phyloP scores from a whole-genome alignment of 2,329 filamentous ascomycete species.

The Lasiodiplodia sp. region DNA sequence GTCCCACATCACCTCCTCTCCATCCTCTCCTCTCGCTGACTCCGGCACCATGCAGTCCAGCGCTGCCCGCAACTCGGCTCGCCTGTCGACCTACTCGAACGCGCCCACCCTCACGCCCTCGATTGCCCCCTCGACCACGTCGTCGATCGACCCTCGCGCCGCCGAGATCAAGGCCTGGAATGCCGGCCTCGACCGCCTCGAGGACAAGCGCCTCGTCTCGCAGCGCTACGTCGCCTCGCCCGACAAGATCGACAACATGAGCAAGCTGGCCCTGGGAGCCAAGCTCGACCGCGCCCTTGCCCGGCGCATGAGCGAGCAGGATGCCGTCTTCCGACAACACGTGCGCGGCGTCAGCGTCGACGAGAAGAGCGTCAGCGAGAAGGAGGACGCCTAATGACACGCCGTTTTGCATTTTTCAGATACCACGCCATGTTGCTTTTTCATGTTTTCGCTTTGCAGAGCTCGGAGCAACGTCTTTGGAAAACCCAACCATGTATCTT shows the following conservation, averaged over 20 bases:
- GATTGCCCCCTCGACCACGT: conserved; percentile 52
- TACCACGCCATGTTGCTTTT: conserved; percentile 25
- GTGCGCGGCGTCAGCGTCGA: conserved; percentile 24
- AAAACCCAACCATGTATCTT: conserved; percentile 22
- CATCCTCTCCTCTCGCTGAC: conserved; percentile 21
- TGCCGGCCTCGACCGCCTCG: conserved; percentile 82
- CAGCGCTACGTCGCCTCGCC: conserved; percentile 82
- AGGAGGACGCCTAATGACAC: conserved; percentile 28
- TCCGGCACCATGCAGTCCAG: conserved; percentile 32
- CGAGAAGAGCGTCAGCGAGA: conserved; percentile 30
- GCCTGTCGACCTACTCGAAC: conserved; percentile 60
- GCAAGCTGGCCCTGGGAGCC: conserved; percentile 85
- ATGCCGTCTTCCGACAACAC: conserved; percentile 73
- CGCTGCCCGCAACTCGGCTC: conserved; percentile 48
- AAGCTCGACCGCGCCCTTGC: conserved; percentile 89
- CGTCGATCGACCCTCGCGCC: conserved; percentile 56
- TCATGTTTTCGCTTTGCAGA: conserved; percentile 17
- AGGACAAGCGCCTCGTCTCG: conserved; percentile 82
- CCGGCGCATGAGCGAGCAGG: conserved; percentile 85
- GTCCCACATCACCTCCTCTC: conserved; percentile 36
- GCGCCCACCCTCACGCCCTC: conserved; percentile 59
- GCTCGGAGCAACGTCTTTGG: conserved; percentile 3
- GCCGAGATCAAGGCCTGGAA: conserved; percentile 78
- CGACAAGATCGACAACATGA: conserved; percentile 81
- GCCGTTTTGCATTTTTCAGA: conserved; percentile 23